Evolutionary conservation across 2,329 filamentous ascomycete genomes (phyloP).

Genomic region (Pseudogymnoascus sp.): DNA sequence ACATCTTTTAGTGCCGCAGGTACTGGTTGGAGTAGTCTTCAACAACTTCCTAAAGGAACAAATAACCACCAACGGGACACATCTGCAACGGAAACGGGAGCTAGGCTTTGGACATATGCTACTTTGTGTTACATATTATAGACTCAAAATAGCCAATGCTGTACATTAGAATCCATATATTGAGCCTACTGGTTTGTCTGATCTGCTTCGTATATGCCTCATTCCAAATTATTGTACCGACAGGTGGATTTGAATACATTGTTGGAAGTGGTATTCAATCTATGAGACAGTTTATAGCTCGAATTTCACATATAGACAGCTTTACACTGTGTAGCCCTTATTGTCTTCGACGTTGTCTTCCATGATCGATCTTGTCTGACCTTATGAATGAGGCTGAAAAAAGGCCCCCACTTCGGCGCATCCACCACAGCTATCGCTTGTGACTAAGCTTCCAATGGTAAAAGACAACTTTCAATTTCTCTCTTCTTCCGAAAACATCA

Average conservation of each 20-base stretch:
- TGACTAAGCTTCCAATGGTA: constrained; percentile 6
- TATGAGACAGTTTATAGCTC: neutral
- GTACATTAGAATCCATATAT: neutral
- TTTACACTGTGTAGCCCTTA: neutral
- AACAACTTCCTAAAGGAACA: neutral
- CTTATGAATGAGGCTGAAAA: neutral
- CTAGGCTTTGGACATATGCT: neutral
- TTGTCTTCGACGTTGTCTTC: neutral
- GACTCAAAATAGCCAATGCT: neutral
- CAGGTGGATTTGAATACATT: neutral
- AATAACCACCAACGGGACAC: neutral
- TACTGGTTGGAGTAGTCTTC: neutral
- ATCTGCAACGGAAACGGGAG: neutral
- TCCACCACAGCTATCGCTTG: constrained; percentile 1
- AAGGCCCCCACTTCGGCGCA: neutral
- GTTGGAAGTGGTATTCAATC: neutral
- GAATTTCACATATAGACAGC: neutral
- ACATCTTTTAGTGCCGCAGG: neutral
- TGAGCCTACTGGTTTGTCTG: neutral
- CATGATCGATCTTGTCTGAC: neutral
- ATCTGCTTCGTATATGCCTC: neutral
- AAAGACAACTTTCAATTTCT: constrained; percentile 9
- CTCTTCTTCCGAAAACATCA: neutral
- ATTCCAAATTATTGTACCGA: neutral
- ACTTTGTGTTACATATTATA: neutral